Base-by-base conservation (phyloP, 306 rosid species). In the Arachis hypogaea region DNA sequence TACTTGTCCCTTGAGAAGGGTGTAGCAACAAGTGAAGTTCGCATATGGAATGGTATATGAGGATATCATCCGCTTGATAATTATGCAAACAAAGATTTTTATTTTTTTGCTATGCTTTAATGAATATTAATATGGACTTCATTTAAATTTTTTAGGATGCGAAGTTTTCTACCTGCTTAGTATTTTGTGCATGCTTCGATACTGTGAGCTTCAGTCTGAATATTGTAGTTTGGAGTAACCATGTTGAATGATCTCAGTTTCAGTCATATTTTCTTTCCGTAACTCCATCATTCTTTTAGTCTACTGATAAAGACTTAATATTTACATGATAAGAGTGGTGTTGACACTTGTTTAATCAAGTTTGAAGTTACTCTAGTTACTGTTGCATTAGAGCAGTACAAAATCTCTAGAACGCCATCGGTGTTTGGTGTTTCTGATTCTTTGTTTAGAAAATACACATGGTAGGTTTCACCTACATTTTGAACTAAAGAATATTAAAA, bases 301-400 rank as follows among this genome's bases (percentile, higher is more conserved):
- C 44, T 36, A 44, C 69, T 66, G 36, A 59, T 9, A 6, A 58
- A 40, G 30, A 38, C 43, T 50, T 7, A 22, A 42, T 54, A 14
- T 18, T n/a, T 47, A 7, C 61, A 12, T 22, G 60, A 64, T 50
- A 59, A 62, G 8, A 51, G 75, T 70, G 70, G 60, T n/a, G 38
- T 29, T n/a, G 66, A 50, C 71, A 22, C 54, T 52, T 63, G 22
- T 16, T 60, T 54, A 68, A 51, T 74, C 51, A 72, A 63, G 58
- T 56, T 60, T 69, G 62, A 40, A 66, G 62, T 46, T 74, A 58
- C 46, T 74, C 42, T 63, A 44, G 63, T 71, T 55, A 56, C 64
- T 59, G 36, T 71, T 66, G 12, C 51, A 38, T n/a, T 38, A 14
- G 73, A 60, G 75, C 33, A 28, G 5, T 78, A 18, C 5, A 33